These are phyloP conservation scores for Bonia amplexicaulis DNA, from an alignment of 176 grass and related monocot species.

Conservation along the genomic window DNA sequence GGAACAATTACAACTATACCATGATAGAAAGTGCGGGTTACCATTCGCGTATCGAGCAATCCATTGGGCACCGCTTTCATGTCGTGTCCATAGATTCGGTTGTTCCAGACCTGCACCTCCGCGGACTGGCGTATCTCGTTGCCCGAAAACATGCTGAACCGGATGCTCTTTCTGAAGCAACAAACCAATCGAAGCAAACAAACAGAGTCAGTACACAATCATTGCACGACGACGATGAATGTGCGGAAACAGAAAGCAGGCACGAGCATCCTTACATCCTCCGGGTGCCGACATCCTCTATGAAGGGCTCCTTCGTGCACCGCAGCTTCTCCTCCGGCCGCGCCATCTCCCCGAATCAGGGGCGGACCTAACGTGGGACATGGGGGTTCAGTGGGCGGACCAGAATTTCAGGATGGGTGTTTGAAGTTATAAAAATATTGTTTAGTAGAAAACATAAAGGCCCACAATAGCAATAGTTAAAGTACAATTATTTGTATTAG, in stretches of 20 bases:
- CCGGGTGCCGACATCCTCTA: slow-evolving; percentile 57
- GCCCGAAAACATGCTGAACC: slow-evolving; percentile 65
- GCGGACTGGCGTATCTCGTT: slow-evolving; percentile 57
- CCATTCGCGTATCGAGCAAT: slow-evolving; percentile 73
- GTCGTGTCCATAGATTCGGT: slow-evolving; percentile 41
- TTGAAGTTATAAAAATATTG: no score
- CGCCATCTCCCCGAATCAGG: slow-evolving; percentile 26
- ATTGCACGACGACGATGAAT: not conserved
- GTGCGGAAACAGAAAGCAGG: not conserved
- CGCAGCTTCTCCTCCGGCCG: slow-evolving; percentile 63
- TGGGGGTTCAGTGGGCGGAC: no score
- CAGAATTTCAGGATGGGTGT: no score
- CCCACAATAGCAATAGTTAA: no score
- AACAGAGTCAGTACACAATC: not conserved
- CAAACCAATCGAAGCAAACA: not conserved
- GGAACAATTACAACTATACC: not conserved
- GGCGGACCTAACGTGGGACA: no score
- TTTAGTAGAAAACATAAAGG: no score
- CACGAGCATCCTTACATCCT: slow-evolving; percentile 48
- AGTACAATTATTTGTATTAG: no score
- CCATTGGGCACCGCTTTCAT: slow-evolving; percentile 46
- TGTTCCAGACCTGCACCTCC: slow-evolving; percentile 80
- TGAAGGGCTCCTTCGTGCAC: slow-evolving; percentile 88
- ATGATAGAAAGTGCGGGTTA: not conserved
- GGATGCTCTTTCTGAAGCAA: slow-evolving; percentile 74